These are phyloP conservation scores for Paraconiothyrium sp. DNA, from an alignment of 2,329 filamentous ascomycete genomes.

Conservation along the genomic window DNA sequence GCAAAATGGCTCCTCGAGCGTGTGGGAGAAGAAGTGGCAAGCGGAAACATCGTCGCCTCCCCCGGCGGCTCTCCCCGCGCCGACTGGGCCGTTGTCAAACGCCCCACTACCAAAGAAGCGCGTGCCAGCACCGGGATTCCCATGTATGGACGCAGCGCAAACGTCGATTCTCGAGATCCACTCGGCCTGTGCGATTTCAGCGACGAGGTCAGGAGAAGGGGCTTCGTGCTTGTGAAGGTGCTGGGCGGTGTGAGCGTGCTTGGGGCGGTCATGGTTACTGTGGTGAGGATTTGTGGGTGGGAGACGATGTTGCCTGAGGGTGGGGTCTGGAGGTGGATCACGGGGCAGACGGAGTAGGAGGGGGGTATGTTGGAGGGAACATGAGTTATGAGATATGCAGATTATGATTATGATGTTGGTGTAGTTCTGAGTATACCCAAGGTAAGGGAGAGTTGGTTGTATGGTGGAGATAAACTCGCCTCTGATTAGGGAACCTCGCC, in stretches of 20 bases:
- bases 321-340: conserved; percentile 40
- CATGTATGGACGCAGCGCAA: conserved; percentile 33
- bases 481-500: background rate
- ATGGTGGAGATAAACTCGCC: background rate
- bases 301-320: conserved; percentile 39
- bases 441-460: background rate
- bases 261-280: conserved; percentile 71
- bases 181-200: conserved; percentile 78
- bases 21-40: conserved; percentile 69
- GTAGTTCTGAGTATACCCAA: background rate
- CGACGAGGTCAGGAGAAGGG: conserved; percentile 70
- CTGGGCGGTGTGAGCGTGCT: conserved; percentile 78
- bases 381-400: conserved; percentile 1
- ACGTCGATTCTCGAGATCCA: conserved; percentile 73
- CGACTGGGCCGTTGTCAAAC: conserved; percentile 47
- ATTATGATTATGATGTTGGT: background rate
- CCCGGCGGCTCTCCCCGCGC: conserved; percentile 38
- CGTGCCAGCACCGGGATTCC: conserved; percentile 35
- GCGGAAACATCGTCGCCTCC: conserved; percentile 39
- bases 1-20: conserved; percentile 76
- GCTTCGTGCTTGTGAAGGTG: conserved; percentile 76
- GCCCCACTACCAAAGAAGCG: conserved; percentile 37
- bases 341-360: conserved; percentile 22
- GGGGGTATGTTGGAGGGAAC: background rate
- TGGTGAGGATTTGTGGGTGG: conserved; percentile 49